Evolutionary conservation across 164 flowering plant genomes (phyloP).

Genomic region (Litsea cubeba): DNA sequence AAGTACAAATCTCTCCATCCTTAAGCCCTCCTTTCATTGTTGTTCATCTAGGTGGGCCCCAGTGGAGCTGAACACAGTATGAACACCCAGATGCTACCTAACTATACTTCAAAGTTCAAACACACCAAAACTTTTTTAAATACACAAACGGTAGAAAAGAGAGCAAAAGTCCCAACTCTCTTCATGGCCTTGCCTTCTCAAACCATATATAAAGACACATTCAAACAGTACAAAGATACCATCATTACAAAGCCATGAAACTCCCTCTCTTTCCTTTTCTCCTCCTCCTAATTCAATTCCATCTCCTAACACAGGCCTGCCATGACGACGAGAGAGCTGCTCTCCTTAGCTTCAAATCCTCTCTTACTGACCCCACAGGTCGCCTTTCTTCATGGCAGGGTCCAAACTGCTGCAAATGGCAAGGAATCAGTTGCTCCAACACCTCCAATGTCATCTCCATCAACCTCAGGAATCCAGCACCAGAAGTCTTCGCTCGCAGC

Average conservation of each 20-base stretch:
- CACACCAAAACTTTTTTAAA: no score
- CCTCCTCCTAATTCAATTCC: background rate
- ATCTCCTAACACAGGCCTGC: conserved; percentile 1
- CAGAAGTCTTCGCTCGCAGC: background rate
- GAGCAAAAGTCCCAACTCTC: no score
- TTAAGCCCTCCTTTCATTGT: no score
- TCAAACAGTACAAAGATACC: background rate
- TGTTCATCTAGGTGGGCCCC: no score
- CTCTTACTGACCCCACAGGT: conserved; percentile 11
- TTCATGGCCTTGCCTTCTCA: no score
- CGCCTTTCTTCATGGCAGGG: conserved; percentile 21
- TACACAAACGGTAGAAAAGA: no score
- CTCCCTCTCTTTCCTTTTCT: background rate
- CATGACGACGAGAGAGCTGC: conserved; percentile 12
- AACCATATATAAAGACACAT: background rate
- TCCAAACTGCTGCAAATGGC: conserved; percentile 20
- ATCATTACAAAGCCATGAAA: conserved; percentile 6
- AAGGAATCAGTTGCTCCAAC: conserved; percentile 15
- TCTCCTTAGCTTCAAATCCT: conserved; percentile 17
- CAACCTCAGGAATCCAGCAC: conserved; percentile 15
- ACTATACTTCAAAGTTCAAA: no score
- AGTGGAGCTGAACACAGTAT: no score
- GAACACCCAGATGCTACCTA: no score
- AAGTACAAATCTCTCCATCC: no score
- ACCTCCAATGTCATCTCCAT: conserved; percentile 7